These are phyloP conservation scores for Apiospora marii DNA, from an alignment of 2,329 filamentous ascomycete species.

Conservation along the genomic window DNA sequence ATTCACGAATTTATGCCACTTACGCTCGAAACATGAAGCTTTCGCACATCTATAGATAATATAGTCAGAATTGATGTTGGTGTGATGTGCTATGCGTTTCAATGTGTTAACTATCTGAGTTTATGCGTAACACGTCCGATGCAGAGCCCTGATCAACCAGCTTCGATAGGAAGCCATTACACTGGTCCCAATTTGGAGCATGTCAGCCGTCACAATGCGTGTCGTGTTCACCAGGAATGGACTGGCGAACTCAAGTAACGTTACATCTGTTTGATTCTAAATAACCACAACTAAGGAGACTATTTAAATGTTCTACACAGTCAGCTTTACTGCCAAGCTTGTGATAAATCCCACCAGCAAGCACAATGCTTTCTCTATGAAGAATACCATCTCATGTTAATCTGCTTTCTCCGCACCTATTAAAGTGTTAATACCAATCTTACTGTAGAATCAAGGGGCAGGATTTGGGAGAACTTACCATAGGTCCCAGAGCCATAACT, in stretches of 20 bases:
- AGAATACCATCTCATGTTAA: conserved; percentile 48
- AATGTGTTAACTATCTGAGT: too few relatives aligned
- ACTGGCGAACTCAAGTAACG: background rate
- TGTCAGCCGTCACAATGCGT: too few relatives aligned
- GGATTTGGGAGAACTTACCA: conserved; percentile 67
- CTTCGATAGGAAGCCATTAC: too few relatives aligned
- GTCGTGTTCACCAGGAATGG: background rate
- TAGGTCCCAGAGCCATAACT: conserved; percentile 80
- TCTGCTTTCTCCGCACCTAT: conserved; percentile 58
- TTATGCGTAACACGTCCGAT: too few relatives aligned
- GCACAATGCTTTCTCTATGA: background rate
- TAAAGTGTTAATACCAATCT: conserved; percentile 29
- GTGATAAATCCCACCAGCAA: background rate
- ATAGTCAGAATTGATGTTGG: background rate
- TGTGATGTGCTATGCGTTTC: background rate
- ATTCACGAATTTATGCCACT: conserved; percentile 12
- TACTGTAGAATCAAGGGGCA: background rate
- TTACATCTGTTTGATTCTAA: background rate
- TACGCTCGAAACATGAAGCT: background rate
- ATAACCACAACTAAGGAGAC: background rate
- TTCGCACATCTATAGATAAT: too few relatives aligned
- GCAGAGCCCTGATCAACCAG: too few relatives aligned
- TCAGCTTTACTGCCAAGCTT: background rate
- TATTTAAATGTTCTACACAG: background rate
- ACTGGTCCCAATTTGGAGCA: too few relatives aligned